Conservation (phyloP, 495 filamentous ascomycete species). For the Tuber umbilicatum region DNA sequence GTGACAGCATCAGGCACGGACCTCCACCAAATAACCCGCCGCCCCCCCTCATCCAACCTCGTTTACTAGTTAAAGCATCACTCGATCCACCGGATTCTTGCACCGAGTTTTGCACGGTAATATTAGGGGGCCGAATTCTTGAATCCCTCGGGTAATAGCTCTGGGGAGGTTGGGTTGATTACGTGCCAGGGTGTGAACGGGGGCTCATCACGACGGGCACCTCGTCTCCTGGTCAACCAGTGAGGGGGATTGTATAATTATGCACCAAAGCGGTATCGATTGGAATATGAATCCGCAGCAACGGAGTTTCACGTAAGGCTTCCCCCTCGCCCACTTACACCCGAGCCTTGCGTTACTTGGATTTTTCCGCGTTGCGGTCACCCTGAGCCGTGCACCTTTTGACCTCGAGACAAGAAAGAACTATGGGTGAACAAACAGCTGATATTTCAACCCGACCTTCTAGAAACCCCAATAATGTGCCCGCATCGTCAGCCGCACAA, state of each 20-base stretch:
- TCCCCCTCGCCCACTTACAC: background rate
- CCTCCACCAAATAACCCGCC: background rate
- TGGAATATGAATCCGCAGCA: constrained; percentile 34
- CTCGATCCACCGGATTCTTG: constrained; percentile 5
- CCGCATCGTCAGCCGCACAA: constrained; percentile 29
- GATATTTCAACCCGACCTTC: background rate
- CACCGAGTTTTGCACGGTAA: background rate
- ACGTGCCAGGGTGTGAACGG: constrained; percentile 24
- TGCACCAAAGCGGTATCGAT: constrained; percentile 24
- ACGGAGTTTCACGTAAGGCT: constrained; percentile 29
- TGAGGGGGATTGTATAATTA: constrained; percentile 22
- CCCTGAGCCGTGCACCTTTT: constrained; percentile 11
- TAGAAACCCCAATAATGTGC: background rate
- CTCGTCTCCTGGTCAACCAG: constrained; percentile 20
- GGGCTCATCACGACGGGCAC: constrained; percentile 27
- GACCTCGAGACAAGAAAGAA: constrained; percentile 7
- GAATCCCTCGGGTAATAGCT: background rate
- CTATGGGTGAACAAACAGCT: constrained; percentile 22
- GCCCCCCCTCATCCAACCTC: background rate
- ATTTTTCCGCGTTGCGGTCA: background rate
- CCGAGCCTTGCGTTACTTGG: constrained; percentile 4
- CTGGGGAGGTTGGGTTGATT: constrained; percentile 15
- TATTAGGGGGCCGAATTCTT: background rate
- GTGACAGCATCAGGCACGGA: constrained; percentile 5
- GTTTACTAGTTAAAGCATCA: background rate